Base-by-base conservation (phyloP, 257 asterid genomes). In the Solanum piurae region DNA sequence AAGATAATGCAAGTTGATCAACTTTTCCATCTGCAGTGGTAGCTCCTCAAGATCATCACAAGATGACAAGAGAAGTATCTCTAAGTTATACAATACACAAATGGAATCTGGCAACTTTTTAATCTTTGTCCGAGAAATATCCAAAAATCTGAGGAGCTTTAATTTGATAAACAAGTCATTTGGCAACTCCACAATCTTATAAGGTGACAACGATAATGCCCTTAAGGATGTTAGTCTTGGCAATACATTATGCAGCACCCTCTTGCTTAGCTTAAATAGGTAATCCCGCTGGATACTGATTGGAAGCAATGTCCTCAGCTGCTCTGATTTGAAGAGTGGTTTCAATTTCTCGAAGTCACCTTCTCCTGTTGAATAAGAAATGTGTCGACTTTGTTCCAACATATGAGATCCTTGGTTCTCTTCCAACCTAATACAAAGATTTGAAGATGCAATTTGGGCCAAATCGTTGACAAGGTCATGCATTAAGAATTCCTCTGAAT, bases 381-480 rank as follows among this genome's bases (percentile, higher is more conserved):
- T 1, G 25, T 86, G 85, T 1, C 46, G 58, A 7, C 7, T 25
- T 55, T 3, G 4, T 34, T n/a, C n/a, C 34, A 23, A 12, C 21
- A 58, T 23, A n/a, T 31, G 27, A 58, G 25, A 34, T 27, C 3
- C 38, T 36, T 33, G 0, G 49, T 3, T 20, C 0, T 75, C 42
- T 16, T 86, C 88, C 46, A 86, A 34, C 29, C 85, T 86, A 3
- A 25, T 5, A 55, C 75, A 86, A 16, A 49, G 46, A 3, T 75
- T 36, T 37, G 85, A 83, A 49, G 74, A 86, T 2, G 83, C 62
- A 58, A 46, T 5, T 7, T 75, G 68, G 11, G 86, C 85, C 36
- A 86, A n/a, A 86, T 75, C 88, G 25, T 86, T 86, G 20, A 86
- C 83, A 29, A 86, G 86, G 33, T 86, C 85, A 76, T 86, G 86